Percentiles rank a stretch among this genome's conserved stretches.
These are phyloP conservation scores for Colletotrichum simmondsii DNA, from an alignment of 2,329 filamentous ascomycete genomes.

Conservation along the genomic window DNA sequence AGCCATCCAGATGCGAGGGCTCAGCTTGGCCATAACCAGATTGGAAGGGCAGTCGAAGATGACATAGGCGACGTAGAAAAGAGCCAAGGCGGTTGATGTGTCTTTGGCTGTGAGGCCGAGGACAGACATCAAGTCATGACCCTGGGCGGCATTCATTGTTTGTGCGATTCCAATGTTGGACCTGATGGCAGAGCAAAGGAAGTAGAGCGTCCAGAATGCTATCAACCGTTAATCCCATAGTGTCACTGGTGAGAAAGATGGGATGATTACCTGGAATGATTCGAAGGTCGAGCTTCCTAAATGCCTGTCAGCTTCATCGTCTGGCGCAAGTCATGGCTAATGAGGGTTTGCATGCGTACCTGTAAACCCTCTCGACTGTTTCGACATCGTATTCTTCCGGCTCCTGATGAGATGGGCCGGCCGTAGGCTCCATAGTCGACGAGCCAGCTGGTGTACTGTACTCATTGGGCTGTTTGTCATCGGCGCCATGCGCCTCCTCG, in stretches of 20 bases:
- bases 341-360: conserved; percentile 38
- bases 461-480: conserved; percentile 41
- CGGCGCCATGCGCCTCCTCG: conserved; percentile 44
- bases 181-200: conserved; percentile 90
- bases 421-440: not conserved
- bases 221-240: not conserved
- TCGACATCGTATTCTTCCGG: conserved; percentile 58
- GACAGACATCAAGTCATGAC: conserved; percentile 80
- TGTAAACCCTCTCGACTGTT: conserved; percentile 66
- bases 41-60: conserved; percentile 91
- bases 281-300: conserved; percentile 65
- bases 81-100: conserved; percentile 83
- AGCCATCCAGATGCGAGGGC: conserved; percentile 91
- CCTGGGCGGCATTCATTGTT: conserved; percentile 82
- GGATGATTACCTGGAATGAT: conserved; percentile 65
- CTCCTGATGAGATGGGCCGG: conserved; percentile 33
- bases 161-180: conserved; percentile 95
- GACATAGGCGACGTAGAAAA: conserved; percentile 95
- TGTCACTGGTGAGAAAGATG: not conserved
- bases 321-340: not conserved
- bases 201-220: conserved; percentile 92
- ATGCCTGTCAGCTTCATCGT: not conserved
- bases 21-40: conserved; percentile 85
- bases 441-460: conserved; percentile 23
- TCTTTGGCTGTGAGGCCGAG: conserved; percentile 79